Evolutionary conservation across 176 grass and related monocot species (phyloP).

Genomic region (Carex littledalei): DNA sequence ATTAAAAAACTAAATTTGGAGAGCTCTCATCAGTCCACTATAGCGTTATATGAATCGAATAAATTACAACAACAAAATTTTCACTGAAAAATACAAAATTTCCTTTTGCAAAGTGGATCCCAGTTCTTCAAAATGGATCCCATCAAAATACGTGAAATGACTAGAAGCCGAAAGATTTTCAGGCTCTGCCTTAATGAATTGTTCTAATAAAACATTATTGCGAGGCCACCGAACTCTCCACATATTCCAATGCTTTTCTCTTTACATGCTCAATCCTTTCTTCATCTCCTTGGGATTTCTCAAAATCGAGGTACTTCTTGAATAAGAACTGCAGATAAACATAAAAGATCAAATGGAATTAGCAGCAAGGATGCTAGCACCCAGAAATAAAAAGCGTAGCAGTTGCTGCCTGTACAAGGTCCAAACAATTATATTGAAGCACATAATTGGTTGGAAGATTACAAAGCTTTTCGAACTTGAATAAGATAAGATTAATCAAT

Average conservation of each 20-base stretch:
- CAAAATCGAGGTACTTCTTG: conserved; percentile 83
- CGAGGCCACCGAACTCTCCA: conserved; percentile 47
- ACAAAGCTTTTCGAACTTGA: no score
- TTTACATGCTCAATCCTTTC: conserved; percentile 65
- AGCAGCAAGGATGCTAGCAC: not conserved
- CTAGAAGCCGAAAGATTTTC: not conserved
- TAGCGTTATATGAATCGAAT: not conserved
- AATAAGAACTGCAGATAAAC: conserved; percentile 63
- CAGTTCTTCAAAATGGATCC: conserved; percentile 12
- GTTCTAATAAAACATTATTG: not conserved
- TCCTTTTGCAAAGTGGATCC: not conserved
- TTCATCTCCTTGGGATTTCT: conserved; percentile 42
- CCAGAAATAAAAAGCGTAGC: not conserved
- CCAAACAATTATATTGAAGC: no score
- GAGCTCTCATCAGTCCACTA: not conserved
- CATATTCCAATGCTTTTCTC: conserved; percentile 70
- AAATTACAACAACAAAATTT: not conserved
- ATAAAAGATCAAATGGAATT: not conserved
- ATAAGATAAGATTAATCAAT: no score
- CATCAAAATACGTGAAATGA: not conserved
- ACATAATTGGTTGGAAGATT: no score
- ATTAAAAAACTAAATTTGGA: not conserved
- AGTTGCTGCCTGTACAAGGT: not conserved
- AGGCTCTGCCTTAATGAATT: not conserved
- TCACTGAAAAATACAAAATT: not conserved